Evolutionary conservation across 805 yeast species (phyloP).

Genomic region (Candida gorgasii): DNA sequence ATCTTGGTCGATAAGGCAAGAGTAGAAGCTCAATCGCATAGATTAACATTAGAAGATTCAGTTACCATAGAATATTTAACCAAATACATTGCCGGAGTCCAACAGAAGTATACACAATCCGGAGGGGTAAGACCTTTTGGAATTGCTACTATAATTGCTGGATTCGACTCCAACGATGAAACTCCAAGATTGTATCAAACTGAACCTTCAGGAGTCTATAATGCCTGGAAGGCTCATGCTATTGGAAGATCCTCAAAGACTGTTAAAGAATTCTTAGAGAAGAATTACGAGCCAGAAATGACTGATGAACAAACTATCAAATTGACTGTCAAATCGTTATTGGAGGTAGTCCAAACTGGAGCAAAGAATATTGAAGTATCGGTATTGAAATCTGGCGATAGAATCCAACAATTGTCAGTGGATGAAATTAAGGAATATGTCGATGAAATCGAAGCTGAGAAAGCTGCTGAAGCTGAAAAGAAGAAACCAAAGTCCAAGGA

Average conservation of each 20-base stretch:
- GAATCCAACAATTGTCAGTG: constrained; percentile 58
- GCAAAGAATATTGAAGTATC: constrained; percentile 94
- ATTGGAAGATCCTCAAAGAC: constrained; percentile 95
- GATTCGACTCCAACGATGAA: constrained; percentile 84
- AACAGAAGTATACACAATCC: constrained; percentile 93
- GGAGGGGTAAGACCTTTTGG: constrained; percentile 99
- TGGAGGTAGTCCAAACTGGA: constrained; percentile 98
- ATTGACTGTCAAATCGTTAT: constrained; percentile 79
- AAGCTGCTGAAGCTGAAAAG: constrained; percentile 78
- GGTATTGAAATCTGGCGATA: constrained; percentile 70
- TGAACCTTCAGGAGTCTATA: constrained; percentile 95
- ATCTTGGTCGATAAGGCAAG: constrained; percentile 93
- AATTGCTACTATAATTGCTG: constrained; percentile 91
- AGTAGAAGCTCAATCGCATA: constrained; percentile 93
- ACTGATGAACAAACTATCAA: constrained; percentile 71
- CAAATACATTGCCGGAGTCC: constrained; percentile 95
- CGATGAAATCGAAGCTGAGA: constrained; percentile 82
- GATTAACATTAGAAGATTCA: constrained; percentile 91
- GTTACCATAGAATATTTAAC: constrained; percentile 90
- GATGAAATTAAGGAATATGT: constrained; percentile 78
- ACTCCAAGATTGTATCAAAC: constrained; percentile 88
- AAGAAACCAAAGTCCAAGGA: constrained; percentile 47
- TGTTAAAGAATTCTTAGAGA: constrained; percentile 92
- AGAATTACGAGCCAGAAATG: constrained; percentile 68
- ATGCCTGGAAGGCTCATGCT: constrained; percentile 97